Percentiles rank a stretch among this genome's conserved stretches.
These are phyloP conservation scores for Phytophthora uliginosa DNA, from an alignment of 352 stramenopile genomes.

Conservation along the genomic window DNA sequence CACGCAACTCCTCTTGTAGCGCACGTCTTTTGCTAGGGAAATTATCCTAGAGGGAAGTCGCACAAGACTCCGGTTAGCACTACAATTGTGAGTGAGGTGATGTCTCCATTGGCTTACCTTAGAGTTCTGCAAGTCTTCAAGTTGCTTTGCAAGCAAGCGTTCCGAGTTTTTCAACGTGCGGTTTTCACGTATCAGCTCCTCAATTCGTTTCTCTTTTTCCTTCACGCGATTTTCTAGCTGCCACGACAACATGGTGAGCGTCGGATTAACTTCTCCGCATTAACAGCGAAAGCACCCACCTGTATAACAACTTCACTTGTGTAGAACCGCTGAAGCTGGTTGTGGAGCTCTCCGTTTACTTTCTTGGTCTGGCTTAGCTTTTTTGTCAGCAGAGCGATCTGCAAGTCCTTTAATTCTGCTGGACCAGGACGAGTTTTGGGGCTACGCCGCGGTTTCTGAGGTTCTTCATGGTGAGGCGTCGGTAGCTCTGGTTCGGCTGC, in stretches of 20 bases:
- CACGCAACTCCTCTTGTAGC: conserved; percentile 70
- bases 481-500: neutral
- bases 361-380: conserved; percentile 60
- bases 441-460: neutral
- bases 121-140: conserved; percentile 71
- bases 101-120: conserved; percentile 34
- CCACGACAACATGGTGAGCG: conserved; percentile 4
- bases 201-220: conserved; percentile 72
- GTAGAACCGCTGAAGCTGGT: conserved; percentile 62
- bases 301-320: conserved; percentile 59
- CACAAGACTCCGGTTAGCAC: neutral
- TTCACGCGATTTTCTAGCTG: conserved; percentile 76
- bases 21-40: conserved; percentile 58
- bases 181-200: conserved; percentile 73
- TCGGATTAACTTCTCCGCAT: neutral
- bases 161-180: conserved; percentile 65
- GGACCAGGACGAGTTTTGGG: conserved; percentile 5
- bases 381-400: conserved; percentile 41
- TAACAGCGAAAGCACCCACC: conserved; percentile 22
- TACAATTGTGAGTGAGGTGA: neutral
- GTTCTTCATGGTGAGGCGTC: conserved; percentile 14
- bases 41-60: conserved; percentile 40
- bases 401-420: conserved; percentile 12
- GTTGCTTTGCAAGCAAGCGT: conserved; percentile 54
- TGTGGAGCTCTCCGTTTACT: conserved; percentile 52